A percentile compares a stretch with the other conserved stretches of the same genome.
These are phyloP conservation scores for Aspergillus sp. DNA, from an alignment of 2,329 filamentous ascomycete genomes.

Conservation along the genomic window DNA sequence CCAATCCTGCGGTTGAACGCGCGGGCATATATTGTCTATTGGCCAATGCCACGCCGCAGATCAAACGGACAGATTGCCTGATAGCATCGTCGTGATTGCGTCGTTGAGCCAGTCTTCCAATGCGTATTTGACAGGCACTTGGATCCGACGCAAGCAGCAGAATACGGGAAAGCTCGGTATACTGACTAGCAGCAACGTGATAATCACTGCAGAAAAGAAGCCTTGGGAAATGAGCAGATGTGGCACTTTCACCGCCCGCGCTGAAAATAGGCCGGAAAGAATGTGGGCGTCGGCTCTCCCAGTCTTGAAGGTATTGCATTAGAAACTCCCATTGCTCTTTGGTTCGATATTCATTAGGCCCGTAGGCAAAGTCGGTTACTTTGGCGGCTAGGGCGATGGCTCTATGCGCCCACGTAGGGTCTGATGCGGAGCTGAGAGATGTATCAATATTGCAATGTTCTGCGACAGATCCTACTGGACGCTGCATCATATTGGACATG, in stretches of 20 bases:
- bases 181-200: slow-evolving; percentile 1
- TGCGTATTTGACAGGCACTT: background rate
- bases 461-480: background rate
- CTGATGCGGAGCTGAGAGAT: background rate
- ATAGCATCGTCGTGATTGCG: slow-evolving; percentile 1
- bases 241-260: background rate
- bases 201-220: slow-evolving; percentile 4
- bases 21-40: slow-evolving; percentile 1
- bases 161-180: slow-evolving; percentile 4
- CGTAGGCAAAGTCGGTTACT: slow-evolving; percentile 6
- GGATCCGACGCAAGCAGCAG: slow-evolving; percentile 1
- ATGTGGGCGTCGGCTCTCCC: background rate
- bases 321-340: background rate
- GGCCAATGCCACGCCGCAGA: slow-evolving; percentile 4
- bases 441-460: slow-evolving; percentile 5
- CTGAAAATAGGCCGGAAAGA: slow-evolving; percentile 2
- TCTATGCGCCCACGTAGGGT: slow-evolving; percentile 1
- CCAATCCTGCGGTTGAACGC: background rate
- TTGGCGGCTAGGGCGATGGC: slow-evolving; percentile 3
- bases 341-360: background rate
- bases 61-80: background rate
- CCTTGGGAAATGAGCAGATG: background rate
- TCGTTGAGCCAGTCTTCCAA: background rate
- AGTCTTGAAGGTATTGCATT: slow-evolving; percentile 2
- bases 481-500: slow-evolving; percentile 1